Evolutionary conservation across 2,329 filamentous ascomycete genomes (phyloP).

Genomic region (Phaeomoniella chlamydospora): DNA sequence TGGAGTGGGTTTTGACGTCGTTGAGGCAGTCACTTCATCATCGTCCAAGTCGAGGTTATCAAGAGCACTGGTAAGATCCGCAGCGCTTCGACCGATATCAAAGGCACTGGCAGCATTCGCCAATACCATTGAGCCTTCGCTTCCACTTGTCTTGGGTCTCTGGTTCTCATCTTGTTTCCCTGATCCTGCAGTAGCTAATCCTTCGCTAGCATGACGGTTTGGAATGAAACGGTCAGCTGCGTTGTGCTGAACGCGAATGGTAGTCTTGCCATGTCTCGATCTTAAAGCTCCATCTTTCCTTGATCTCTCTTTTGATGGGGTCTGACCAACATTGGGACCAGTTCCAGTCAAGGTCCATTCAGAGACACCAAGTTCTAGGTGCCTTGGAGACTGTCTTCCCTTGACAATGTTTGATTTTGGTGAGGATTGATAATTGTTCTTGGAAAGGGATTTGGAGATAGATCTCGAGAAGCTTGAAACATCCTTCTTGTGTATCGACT

Average conservation of each 20-base stretch:
- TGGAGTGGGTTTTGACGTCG: conserved; percentile 66
- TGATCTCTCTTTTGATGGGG: conserved; percentile 45
- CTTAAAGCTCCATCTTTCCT: conserved; percentile 38
- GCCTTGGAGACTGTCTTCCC: conserved; percentile 59
- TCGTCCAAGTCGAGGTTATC: conserved; percentile 68
- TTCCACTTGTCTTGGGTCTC: conserved; percentile 55
- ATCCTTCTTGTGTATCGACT: conserved; percentile 70
- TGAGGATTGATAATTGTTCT: conserved; percentile 62
- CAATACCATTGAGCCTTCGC: conserved; percentile 61
- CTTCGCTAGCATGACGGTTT: conserved; percentile 80
- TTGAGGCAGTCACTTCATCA: conserved; percentile 47
- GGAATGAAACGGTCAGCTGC: conserved; percentile 89
- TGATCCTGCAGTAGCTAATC: conserved; percentile 65
- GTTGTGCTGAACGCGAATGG: conserved; percentile 52
- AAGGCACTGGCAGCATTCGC: conserved; percentile 58
- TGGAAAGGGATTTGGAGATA: conserved; percentile 33
- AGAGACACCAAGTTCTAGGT: conserved; percentile 79
- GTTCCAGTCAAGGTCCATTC: conserved; percentile 86
- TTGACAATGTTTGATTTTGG: conserved; percentile 94
- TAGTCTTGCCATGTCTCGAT: conserved; percentile 51
- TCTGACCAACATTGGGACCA: conserved; percentile 41
- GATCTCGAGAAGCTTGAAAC: conserved; percentile 63
- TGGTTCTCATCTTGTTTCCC: conserved; percentile 73
- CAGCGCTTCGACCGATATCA: conserved; percentile 45
- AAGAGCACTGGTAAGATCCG: conserved; percentile 66